Base-by-base conservation (phyloP, 2,329 filamentous ascomycete species). In the Metarhizium brunneum region DNA sequence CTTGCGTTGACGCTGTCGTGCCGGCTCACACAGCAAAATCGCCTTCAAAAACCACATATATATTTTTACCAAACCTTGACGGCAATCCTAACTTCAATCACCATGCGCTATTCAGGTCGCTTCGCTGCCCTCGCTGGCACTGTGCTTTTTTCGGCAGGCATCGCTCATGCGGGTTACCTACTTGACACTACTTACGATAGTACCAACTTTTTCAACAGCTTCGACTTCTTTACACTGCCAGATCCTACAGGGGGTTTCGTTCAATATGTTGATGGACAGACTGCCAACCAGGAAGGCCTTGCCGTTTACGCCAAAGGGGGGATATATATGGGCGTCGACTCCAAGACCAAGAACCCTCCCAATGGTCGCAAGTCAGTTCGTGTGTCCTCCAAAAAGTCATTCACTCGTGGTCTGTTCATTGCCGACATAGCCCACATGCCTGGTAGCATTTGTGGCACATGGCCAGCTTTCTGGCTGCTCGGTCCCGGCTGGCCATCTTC, bases 201-300 rank as follows among this genome's bases (percentile, higher is more conserved):
- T 6, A 71, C 66, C 65, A 83, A 83, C 71, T 84, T 83, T 68
- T 83, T 83, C 67, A 61, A 73, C 20, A 68, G 71, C 53, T 83
- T 83, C 63, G 71, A 76, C 56, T 85, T 85, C 70, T 84, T 78
- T 69, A 73, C 67, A 53, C 70, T 68, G 3, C 57, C 70, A 0
- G 90, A 94, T 64, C 89, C 89, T 0, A 94, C 89, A 2, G 63
- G 84, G 59, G 90, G 89, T 36, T 90, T 84, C 63, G 89, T 94
- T 62, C 71, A 81, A 58, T 94, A 91, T 64, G 78, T 84, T 54
- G 73, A 81, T 60, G 75, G 78, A 52, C 56, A 67, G n/a, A 79
- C 77, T 2, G 87, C 88, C 55, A 78, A 80, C 57, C 64, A 67
- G n/a, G 67, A 71, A 42, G 77, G 78, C 16, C 76, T 91, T 8